Conservation (phyloP, 2,329 filamentous ascomycete species). For the Tolypocladium tropicale region DNA sequence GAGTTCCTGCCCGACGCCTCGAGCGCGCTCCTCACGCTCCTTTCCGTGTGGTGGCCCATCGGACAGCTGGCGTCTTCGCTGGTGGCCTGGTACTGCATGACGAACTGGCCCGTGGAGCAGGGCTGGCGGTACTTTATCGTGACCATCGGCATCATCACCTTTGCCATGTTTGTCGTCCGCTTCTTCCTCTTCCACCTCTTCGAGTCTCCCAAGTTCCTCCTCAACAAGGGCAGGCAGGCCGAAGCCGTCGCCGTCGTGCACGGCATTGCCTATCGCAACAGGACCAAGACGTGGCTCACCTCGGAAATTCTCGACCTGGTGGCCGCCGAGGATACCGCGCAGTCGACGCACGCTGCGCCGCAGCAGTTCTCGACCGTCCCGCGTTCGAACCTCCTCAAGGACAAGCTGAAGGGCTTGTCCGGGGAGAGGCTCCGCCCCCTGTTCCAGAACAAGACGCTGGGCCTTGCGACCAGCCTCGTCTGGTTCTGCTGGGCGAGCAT, state of each 20-base stretch:
- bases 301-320: slow-evolving; percentile 54
- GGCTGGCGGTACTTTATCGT: slow-evolving; percentile 70
- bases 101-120: slow-evolving; percentile 54
- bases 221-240: slow-evolving; percentile 63
- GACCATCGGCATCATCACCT: slow-evolving; percentile 61
- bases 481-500: slow-evolving; percentile 79
- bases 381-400: slow-evolving; percentile 34
- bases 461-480: slow-evolving; percentile 42
- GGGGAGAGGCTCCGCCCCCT: slow-evolving; percentile 56
- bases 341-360: slow-evolving; percentile 10
- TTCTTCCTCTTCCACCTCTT: slow-evolving; percentile 75
- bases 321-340: slow-evolving; percentile 29
- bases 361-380: slow-evolving; percentile 8
- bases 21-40: slow-evolving; percentile 62
- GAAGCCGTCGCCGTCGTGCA: slow-evolving; percentile 76
- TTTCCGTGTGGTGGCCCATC: slow-evolving; percentile 83
- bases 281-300: slow-evolving; percentile 63
- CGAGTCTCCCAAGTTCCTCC: slow-evolving; percentile 77
- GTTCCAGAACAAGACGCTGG: slow-evolving; percentile 43
- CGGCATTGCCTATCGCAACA: slow-evolving; percentile 65
- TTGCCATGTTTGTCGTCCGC: slow-evolving; percentile 67
- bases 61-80: slow-evolving; percentile 66
- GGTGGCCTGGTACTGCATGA: slow-evolving; percentile 67
- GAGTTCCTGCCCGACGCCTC: slow-evolving; percentile 72
- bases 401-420: slow-evolving; percentile 57